Base-by-base conservation (phyloP, 2,329 filamentous ascomycete species). In the Chrysoporthe austroafricana region DNA sequence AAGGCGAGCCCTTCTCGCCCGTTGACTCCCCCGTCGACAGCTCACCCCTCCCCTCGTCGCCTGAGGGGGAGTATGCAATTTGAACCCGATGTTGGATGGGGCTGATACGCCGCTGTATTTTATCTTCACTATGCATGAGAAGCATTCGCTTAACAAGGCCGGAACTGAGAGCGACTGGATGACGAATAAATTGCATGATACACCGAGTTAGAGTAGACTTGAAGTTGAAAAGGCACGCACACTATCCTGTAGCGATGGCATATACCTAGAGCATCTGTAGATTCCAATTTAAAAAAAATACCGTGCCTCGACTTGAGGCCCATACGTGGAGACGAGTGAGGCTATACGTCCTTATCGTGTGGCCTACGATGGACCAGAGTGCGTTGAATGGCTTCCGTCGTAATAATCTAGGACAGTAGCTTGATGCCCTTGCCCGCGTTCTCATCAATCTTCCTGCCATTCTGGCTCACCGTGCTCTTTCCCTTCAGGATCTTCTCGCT, bases 401-500 rank as follows among this genome's bases (percentile, higher is more conserved):
- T 44, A 11, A n/a, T 8, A 6, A 46, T n/a, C 61, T 64, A 68
- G 9, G 66, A 48, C 16, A 70, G 60, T 34, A 63, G 57, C 57
- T 70, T 18, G 44, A 70, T 66, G 2, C 32, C 21, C 42, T 61
- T 57, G 16, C 54, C 42, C 36, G 44, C 42, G 57, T 26, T 36
- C n/a, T 66, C 59, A 50, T 66, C 66, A 4, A 68, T 32, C 21
- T 58, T 68, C 63, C 68, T 68, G 14, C 68, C 68, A 21, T 70
- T 61, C 63, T 64, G 74, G 69, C 71, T 74, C 63, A 74, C 60
- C 16, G 63, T 66, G 4, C 32, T 21, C 5, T 59, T 36, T 11
- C 84, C 84, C 69, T 77, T 79, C 36, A 85, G 74, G 13, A 77
- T 68, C 2, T 78, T 76, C 21, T 75, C 77, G 5, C 80, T 79